Base-by-base conservation (phyloP, 2,329 filamentous ascomycete species). In the Phyllosticta citribraziliensis region DNA sequence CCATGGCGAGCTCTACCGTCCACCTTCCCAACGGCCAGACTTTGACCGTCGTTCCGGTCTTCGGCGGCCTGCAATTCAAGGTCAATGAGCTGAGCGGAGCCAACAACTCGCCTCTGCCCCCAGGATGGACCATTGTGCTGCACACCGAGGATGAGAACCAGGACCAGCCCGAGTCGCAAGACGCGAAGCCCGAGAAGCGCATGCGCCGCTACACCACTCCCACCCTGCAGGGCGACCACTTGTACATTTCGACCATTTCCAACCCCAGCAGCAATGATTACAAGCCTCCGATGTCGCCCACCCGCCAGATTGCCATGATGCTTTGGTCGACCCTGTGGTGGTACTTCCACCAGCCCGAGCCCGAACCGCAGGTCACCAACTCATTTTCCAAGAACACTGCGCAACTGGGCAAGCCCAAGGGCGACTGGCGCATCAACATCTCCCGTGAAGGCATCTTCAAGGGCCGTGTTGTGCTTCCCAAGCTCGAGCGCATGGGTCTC, bases 221-320 rank as follows among this genome's bases (percentile, higher is more conserved):
- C 0, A 96, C 89, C 0, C 78, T 95, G 33, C 82, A 85, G 33
- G 83, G 86, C 71, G 93, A 97, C 73, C 86, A 84, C 67, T 80
- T 97, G 62, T 97, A 92, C 77, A 93, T 97, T 68, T 96, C 91
- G 3, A 93, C 89, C 64, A 91, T 96, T 64, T 93, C 90, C 56
- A 90, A 88, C 66, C 91, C 93, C 0, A 88, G 88, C 56, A 88
- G 80, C 72, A 84, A 77, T 70, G 91, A 96, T 56, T 95, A 88
- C 76, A 90, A 88, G 70, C 85, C 90, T 0, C 83, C 88, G 1
- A 85, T 81, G 14, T 96, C 91, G 64, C 90, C 90, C 0, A 94
- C 91, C 0, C 82, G 92, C 53, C 89, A 96, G 75, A 89, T 96
- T 63, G 93, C 93, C 66, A 91, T 97, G 89, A 96, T 97, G 88